Evolutionary conservation across 306 rosid genomes (phyloP).

Genomic region (Lablab purpureus): DNA sequence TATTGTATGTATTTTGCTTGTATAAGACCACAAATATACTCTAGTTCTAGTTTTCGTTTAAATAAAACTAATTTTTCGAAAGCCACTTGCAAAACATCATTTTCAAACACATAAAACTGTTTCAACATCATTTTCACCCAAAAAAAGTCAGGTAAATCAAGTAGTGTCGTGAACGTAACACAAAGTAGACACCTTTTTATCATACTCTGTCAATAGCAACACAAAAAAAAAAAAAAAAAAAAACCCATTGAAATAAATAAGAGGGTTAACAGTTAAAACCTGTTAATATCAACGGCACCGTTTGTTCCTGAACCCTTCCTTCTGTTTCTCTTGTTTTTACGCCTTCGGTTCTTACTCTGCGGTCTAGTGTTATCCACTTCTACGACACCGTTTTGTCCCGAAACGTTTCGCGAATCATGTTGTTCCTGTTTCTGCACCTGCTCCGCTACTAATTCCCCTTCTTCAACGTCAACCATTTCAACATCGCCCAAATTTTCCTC

Average conservation of each 20-base stretch:
- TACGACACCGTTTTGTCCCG: background rate
- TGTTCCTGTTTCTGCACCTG: background rate
- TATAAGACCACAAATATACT: background rate
- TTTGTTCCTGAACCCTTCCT: background rate
- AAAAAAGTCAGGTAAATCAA: background rate
- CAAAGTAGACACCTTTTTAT: background rate
- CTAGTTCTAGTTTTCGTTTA: background rate
- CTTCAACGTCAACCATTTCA: slow-evolving; percentile 84
- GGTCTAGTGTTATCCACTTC: background rate
- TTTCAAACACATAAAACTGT: background rate
- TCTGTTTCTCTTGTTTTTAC: background rate
- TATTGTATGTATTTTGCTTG: too few species aligned
- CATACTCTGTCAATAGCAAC: background rate
- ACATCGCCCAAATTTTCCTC: slow-evolving; percentile 65
- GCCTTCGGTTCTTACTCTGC: background rate
- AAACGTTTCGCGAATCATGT: background rate
- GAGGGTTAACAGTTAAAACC: background rate
- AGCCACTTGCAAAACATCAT: background rate
- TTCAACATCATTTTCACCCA: background rate
- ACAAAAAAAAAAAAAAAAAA: background rate
- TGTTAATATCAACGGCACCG: background rate
- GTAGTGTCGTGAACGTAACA: background rate
- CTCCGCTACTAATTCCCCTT: slow-evolving; percentile 71
- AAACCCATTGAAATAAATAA: background rate
- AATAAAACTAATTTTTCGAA: background rate